Percentiles rank a stretch among this genome's conserved stretches.
These are phyloP conservation scores for Adansonia digitata DNA, from an alignment of 345 rosid genomes.

Conservation along the genomic window DNA sequence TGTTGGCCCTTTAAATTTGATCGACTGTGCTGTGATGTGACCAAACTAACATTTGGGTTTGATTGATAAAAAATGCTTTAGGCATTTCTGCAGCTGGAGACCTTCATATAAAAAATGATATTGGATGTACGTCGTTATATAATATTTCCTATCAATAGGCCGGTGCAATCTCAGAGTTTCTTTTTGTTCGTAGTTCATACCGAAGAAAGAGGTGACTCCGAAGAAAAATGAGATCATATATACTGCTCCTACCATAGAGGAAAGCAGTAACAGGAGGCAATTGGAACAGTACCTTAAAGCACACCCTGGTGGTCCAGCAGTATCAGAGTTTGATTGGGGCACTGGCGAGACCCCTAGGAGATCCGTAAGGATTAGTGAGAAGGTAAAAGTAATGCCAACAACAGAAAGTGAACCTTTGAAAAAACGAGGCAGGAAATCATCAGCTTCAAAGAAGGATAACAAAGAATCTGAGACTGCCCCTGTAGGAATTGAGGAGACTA, in stretches of 20 bases:
- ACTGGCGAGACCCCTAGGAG: slow-evolving; percentile 68
- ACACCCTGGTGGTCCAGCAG: slow-evolving; percentile 50
- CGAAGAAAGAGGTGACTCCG: slow-evolving; percentile 44
- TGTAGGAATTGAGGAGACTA: slow-evolving; percentile 31
- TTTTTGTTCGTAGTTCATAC: slow-evolving; percentile 35
- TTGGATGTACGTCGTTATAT: background rate
- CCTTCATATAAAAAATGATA: background rate
- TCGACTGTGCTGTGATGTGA: background rate
- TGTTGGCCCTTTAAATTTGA: background rate
- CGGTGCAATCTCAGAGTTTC: background rate
- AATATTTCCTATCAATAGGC: background rate
- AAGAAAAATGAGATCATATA: slow-evolving; percentile 57
- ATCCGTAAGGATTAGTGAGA: slow-evolving; percentile 63
- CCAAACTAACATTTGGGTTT: background rate
- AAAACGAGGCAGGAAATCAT: slow-evolving; percentile 43
- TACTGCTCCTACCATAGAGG: slow-evolving; percentile 63
- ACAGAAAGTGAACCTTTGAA: slow-evolving; percentile 44
- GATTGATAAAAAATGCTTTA: background rate
- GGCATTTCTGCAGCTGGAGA: background rate
- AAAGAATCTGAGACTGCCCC: slow-evolving; percentile 36
- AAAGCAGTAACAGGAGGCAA: slow-evolving; percentile 43
- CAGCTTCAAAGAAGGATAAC: slow-evolving; percentile 45
- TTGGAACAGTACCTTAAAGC: slow-evolving; percentile 65
- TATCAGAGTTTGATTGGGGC: slow-evolving; percentile 61
- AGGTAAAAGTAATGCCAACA: slow-evolving; percentile 34